phyloP scores from a whole-genome alignment of 2,329 filamentous ascomycete species.

The Teratosphaeria nubilosa region DNA sequence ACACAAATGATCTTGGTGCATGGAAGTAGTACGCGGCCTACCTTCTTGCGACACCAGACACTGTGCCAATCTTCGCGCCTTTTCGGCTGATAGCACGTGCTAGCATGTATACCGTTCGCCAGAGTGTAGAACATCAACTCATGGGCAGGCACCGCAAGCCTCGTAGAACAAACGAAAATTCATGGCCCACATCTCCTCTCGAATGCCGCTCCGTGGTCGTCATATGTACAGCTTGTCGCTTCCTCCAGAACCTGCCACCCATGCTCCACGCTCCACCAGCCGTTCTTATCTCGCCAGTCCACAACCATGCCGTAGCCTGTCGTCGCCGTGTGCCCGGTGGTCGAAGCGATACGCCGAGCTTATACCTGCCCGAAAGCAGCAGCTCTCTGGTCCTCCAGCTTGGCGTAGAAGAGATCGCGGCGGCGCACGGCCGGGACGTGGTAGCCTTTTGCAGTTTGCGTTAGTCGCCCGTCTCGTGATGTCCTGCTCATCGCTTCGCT shows the following conservation, averaged over 20 bases:
- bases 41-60: background rate
- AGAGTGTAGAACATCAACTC: background rate
- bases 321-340: background rate
- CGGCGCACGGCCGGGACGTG: constrained; percentile 54
- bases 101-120: background rate
- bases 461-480: constrained; percentile 5
- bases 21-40: background rate
- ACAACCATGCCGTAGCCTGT: background rate
- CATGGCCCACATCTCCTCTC: background rate
- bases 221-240: constrained; percentile 8
- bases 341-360: background rate
- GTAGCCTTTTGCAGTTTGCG: constrained; percentile 38
- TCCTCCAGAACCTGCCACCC: background rate
- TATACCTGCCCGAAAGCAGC: constrained; percentile 31
- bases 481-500: background rate
- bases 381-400: constrained; percentile 53
- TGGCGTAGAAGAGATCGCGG: constrained; percentile 54
- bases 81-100: no score
- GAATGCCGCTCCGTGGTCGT: background rate
- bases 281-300: background rate
- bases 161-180: background rate
- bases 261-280: background rate
- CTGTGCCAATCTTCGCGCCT: no score
- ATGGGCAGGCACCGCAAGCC: background rate
- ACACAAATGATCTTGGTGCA: background rate